Conservation (phyloP, 495 filamentous ascomycete species). For the Penicillium soppii region DNA sequence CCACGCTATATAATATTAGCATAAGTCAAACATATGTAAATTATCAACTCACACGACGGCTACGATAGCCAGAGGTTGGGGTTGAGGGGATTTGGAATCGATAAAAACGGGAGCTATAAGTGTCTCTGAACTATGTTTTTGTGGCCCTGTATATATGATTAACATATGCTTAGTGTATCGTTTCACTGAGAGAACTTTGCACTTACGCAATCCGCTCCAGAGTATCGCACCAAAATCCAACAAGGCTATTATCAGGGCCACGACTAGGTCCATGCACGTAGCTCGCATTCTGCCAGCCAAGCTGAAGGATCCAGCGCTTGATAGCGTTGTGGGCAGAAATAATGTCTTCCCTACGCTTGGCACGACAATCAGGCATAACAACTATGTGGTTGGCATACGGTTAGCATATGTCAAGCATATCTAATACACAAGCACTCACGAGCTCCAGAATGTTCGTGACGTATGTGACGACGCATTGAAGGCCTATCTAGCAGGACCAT, state of each 20-base stretch:
- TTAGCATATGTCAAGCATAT: background rate
- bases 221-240: background rate
- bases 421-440: background rate
- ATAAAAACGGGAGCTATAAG: too few relatives aligned
- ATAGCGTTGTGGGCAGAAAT: background rate
- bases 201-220: background rate
- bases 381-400: background rate
- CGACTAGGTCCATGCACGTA: background rate
- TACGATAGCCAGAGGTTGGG: too few relatives aligned
- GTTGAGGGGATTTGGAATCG: too few relatives aligned
- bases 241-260: background rate
- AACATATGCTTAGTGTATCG: background rate
- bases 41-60: too few relatives aligned
- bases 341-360: background rate
- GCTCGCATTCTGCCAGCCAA: background rate
- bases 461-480: background rate
- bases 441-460: constrained; percentile 1
- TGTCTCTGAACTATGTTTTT: too few relatives aligned
- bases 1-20: too few relatives aligned
- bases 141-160: background rate
- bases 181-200: background rate
- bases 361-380: background rate
- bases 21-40: too few relatives aligned
- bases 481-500: background rate
- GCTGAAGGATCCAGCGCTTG: background rate